Conservation (phyloP, 768 basidiomycete genomes). For the Tulasnella sp. region DNA sequence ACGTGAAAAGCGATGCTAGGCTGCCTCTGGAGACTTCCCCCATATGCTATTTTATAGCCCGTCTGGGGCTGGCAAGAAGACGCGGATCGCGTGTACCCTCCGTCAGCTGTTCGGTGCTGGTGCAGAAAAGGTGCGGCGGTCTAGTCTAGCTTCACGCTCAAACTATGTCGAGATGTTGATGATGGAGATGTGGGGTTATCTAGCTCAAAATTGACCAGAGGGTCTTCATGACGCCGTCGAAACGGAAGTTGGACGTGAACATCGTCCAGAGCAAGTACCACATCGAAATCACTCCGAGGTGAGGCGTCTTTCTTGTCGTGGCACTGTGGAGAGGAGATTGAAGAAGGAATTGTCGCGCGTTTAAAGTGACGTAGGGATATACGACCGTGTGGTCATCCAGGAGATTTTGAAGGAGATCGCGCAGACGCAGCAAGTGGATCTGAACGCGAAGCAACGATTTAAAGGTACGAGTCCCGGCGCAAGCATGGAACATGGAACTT, state of each 20-base stretch:
- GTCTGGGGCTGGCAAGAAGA: conserved; percentile 96
- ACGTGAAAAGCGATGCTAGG: conserved; percentile 32
- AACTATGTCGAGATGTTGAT: neutral
- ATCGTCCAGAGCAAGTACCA: conserved; percentile 97
- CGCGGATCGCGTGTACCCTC: conserved; percentile 81
- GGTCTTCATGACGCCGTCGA: conserved; percentile 87
- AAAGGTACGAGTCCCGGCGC: conserved; percentile 52
- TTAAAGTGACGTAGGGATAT: conserved; percentile 85
- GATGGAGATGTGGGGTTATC: neutral
- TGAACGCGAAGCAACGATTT: conserved; percentile 90
- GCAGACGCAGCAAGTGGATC: conserved; percentile 95
- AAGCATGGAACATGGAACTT: neutral
- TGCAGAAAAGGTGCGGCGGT: conserved; percentile 66
- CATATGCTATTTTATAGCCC: conserved; percentile 98
- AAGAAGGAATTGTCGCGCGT: no score
- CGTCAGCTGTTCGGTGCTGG: conserved; percentile 83
- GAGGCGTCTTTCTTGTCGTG: conserved; percentile 19
- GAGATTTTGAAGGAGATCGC: conserved; percentile 97
- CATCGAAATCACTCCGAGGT: conserved; percentile 97
- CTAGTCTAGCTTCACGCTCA: neutral
- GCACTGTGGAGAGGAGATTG: no score
- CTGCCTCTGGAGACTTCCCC: conserved; percentile 87
- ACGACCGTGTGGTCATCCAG: conserved; percentile 90
- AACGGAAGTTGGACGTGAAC: conserved; percentile 90
- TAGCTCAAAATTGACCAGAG: conserved; percentile 98